Conservation (phyloP, 306 rosid species). For the Pterocarpus macrocarpus region DNA sequence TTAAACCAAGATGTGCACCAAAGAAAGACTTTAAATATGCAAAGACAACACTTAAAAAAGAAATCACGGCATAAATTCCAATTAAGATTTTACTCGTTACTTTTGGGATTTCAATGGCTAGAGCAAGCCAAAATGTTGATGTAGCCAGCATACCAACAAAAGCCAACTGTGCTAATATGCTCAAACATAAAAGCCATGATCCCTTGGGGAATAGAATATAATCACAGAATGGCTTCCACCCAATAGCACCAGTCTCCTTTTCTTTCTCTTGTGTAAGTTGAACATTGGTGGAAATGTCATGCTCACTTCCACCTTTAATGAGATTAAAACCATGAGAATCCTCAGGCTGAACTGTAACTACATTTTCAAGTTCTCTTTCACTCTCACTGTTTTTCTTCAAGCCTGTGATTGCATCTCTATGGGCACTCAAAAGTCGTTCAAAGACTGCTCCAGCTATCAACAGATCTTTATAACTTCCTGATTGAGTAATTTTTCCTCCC, state of each 20-base stretch:
- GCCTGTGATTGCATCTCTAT: conserved; percentile 55
- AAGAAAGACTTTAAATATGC: conserved; percentile 49
- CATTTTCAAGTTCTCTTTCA: conserved; percentile 37
- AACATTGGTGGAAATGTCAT: conserved; percentile 38
- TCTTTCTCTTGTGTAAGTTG: conserved; percentile 68
- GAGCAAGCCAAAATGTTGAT: conserved; percentile 72
- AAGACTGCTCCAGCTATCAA: conserved; percentile 66
- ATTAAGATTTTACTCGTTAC: conserved; percentile 52
- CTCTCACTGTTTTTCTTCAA: conserved; percentile 42
- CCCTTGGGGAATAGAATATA: conserved; percentile 58
- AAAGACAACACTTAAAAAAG: conserved; percentile 55
- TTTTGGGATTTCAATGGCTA: conserved; percentile 58
- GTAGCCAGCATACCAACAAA: conserved; percentile 59
- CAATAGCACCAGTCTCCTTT: conserved; percentile 66
- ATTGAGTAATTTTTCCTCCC: conserved; percentile 59
- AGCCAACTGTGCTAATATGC: conserved; percentile 35
- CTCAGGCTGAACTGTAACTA: conserved; percentile 32
- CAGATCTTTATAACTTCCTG: conserved; percentile 68
- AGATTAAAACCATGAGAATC: conserved; percentile 35
- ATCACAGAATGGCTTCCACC: conserved; percentile 68
- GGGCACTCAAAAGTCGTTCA: conserved; percentile 72
- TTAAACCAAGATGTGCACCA: conserved; percentile 46
- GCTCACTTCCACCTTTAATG: conserved; percentile 36
- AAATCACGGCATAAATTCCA: conserved; percentile 59
- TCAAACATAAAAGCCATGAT: conserved; percentile 38